Conservation (phyloP, 352 stramenopile genomes). For the Discostella stelligera region DNA sequence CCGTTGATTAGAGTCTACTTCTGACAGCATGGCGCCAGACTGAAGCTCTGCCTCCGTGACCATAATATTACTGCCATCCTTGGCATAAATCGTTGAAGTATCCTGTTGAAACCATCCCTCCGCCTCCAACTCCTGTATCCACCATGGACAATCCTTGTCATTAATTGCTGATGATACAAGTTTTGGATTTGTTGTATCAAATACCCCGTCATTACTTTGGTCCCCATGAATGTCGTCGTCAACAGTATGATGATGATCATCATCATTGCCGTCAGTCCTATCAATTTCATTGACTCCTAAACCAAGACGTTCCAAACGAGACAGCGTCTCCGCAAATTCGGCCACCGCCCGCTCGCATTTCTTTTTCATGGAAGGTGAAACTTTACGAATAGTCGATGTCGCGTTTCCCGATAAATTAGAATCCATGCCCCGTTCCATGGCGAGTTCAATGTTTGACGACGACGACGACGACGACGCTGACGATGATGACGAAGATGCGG, state of each 20-base stretch:
- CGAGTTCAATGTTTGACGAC: background rate
- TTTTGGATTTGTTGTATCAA: conserved; percentile 3
- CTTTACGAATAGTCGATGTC: conserved; percentile 4
- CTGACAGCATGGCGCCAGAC: background rate
- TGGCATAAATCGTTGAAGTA: conserved; percentile 46
- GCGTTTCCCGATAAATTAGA: background rate
- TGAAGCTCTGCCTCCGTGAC: background rate
- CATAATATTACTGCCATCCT: background rate
- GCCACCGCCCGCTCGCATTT: conserved; percentile 9
- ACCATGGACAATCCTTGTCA: conserved; percentile 38
- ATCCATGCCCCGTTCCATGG: conserved; percentile 13
- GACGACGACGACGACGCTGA: background rate
- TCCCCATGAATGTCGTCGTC: background rate
- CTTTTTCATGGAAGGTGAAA: background rate
- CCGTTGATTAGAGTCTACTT: background rate
- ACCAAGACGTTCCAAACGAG: conserved; percentile 36
- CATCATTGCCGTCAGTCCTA: conserved; percentile 6
- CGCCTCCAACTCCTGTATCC: conserved; percentile 49
- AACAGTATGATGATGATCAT: conserved; percentile 15
- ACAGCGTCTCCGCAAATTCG: conserved; percentile 36
- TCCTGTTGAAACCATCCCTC: conserved; percentile 57
- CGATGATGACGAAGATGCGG: background rate
- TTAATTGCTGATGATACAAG: background rate
- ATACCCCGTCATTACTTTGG: conserved; percentile 2
- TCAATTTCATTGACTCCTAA: conserved; percentile 15